Evolutionary conservation across 1,139 yeast species (phyloP).

Genomic region (Blastobotrys ciferrii): DNA sequence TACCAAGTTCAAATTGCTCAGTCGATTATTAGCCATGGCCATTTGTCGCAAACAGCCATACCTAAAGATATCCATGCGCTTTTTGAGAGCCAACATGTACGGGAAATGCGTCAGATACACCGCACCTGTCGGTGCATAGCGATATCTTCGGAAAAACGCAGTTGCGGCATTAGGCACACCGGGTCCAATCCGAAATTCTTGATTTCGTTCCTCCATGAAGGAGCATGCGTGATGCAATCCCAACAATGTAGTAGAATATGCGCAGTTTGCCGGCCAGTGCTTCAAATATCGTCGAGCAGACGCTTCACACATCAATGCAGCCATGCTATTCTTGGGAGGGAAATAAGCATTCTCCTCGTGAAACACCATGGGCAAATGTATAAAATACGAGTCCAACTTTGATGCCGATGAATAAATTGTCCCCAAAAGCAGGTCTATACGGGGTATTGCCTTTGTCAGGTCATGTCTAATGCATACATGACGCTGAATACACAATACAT

Average conservation of each 20-base stretch:
- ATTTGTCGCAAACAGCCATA: conserved; percentile 19
- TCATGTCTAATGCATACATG: conserved; percentile 1
- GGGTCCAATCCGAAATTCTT: background rate
- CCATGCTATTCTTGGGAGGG: conserved; percentile 4
- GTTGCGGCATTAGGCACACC: background rate
- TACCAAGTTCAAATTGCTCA: conserved; percentile 7
- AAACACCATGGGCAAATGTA: conserved; percentile 4
- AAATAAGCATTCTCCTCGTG: conserved; percentile 1
- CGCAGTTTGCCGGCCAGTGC: conserved; percentile 10
- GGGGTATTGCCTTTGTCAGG: background rate
- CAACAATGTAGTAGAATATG: conserved; percentile 7
- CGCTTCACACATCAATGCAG: conserved; percentile 4
- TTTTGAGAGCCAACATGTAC: background rate
- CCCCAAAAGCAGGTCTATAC: conserved; percentile 7
- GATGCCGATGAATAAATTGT: conserved; percentile 7
- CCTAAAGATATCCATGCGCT: conserved; percentile 12
- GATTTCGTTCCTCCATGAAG: background rate
- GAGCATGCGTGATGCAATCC: conserved; percentile 9
- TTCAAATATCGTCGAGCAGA: conserved; percentile 5
- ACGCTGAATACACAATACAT: conserved; percentile 6
- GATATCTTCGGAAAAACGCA: conserved; percentile 8
- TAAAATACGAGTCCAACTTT: conserved; percentile 1
- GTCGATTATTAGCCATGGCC: conserved; percentile 13
- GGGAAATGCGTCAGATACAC: conserved; percentile 1
- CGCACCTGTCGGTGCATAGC: background rate